phyloP scores from a whole-genome alignment of 1,139 yeast genomes.

The Candida mesenterica region DNA sequence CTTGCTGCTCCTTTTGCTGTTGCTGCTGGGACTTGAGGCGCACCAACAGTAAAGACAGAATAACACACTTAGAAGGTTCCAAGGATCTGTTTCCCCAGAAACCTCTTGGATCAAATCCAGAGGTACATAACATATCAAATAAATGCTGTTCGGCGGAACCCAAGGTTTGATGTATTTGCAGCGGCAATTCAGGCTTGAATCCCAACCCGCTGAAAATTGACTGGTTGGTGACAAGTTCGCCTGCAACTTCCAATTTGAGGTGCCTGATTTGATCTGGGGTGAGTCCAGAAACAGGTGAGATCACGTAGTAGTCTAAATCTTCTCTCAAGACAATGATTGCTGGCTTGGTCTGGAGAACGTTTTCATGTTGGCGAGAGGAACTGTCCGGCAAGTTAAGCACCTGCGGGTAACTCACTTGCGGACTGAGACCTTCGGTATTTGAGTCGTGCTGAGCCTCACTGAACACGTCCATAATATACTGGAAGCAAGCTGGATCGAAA shows the following conservation, averaged over 20 bases:
- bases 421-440: too few species aligned
- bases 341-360: constrained; percentile 75
- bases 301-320: constrained; percentile 89
- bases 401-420: constrained; percentile 17
- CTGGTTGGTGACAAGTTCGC: constrained; percentile 48
- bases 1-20: constrained; percentile 8
- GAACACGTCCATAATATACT: constrained; percentile 72
- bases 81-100: constrained; percentile 85
- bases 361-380: constrained; percentile 22
- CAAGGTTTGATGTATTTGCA: constrained; percentile 42
- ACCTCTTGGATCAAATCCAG: constrained; percentile 73
- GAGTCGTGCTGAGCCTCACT: constrained; percentile 44
- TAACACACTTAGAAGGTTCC: constrained; percentile 84
- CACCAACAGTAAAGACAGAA: constrained; percentile 81
- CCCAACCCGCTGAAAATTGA: constrained; percentile 76
- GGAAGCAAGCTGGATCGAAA: constrained; percentile 83
- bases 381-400: constrained; percentile 6
- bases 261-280: constrained; percentile 53
- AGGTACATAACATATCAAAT: constrained; percentile 89
- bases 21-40: constrained; percentile 44
- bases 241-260: constrained; percentile 66
- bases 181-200: constrained; percentile 29
- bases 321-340: constrained; percentile 91
- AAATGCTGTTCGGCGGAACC: constrained; percentile 96
- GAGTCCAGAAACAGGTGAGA: constrained; percentile 65